These are phyloP conservation scores for Spongospora subterranea DNA, from an alignment of 208 protist species.

Conservation along the genomic window DNA sequence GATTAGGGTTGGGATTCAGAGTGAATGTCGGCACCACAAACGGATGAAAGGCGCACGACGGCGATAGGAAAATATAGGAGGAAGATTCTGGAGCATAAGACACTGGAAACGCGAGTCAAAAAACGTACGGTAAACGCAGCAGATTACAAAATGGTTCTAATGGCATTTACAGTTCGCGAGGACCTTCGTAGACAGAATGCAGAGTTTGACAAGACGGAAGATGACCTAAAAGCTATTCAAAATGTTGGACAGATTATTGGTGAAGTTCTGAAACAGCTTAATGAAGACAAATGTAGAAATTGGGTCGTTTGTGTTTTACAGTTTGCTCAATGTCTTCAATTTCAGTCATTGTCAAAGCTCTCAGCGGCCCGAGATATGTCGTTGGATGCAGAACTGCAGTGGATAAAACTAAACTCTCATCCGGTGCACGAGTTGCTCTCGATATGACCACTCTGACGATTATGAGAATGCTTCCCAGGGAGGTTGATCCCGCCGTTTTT, in stretches of 20 bases:
- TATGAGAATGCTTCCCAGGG: constrained; percentile 95
- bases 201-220: constrained; percentile 92
- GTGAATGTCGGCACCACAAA: background rate
- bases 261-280: constrained; percentile 94
- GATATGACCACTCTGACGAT: constrained; percentile 99
- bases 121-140: constrained; percentile 63
- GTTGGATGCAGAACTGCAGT: constrained; percentile 89
- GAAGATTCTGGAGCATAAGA: constrained; percentile 78
- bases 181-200: constrained; percentile 80
- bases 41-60: background rate
- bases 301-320: background rate
- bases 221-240: constrained; percentile 96
- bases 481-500: constrained; percentile 98
- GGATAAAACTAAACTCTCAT: constrained; percentile 89
- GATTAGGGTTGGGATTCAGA: background rate
- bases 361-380: constrained; percentile 96
- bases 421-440: constrained; percentile 94
- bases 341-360: constrained; percentile 97
- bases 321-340: background rate
- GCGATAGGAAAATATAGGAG: constrained; percentile 73
- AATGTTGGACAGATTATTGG: constrained; percentile 98
- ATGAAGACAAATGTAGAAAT: constrained; percentile 82
- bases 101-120: constrained; percentile 72
- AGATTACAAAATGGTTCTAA: constrained; percentile 6
- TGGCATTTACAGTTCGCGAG: constrained; percentile 69